Percentiles rank a stretch among this genome's conserved stretches.
Conservation (phyloP, 768 basidiomycete species). For the Gymnopilus dilepis region DNA sequence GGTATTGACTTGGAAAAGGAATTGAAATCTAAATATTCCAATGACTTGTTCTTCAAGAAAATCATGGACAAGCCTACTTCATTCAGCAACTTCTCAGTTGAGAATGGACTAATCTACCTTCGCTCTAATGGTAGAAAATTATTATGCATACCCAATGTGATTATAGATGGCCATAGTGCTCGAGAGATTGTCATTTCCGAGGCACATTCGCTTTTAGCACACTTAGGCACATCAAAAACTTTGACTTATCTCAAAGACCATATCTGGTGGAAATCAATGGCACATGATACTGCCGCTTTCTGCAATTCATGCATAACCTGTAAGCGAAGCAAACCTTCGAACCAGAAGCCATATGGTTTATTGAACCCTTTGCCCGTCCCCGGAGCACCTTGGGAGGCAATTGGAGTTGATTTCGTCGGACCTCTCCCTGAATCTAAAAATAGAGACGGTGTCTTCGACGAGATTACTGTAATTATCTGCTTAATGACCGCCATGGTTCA, state of each 20-base stretch:
- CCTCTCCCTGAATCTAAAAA: conserved; percentile 26
- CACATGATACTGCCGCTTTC: conserved; percentile 27
- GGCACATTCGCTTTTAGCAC: conserved; percentile 45
- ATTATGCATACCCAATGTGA: conserved; percentile 31
- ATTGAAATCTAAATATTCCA: conserved; percentile 13
- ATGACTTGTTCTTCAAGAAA: conserved; percentile 25
- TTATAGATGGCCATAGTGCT: conserved; percentile 21
- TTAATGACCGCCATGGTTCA: conserved; percentile 29
- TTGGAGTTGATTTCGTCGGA: conserved; percentile 25
- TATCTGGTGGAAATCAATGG: conserved; percentile 48
- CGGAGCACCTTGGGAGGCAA: conserved; percentile 31
- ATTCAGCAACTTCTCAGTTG: conserved; percentile 26
- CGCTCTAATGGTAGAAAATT: conserved; percentile 11
- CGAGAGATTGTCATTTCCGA: conserved; percentile 40
- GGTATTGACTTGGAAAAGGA: conserved; percentile 12
- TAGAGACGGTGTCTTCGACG: conserved; percentile 30
- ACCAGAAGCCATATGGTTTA: conserved; percentile 32
- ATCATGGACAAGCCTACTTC: conserved; percentile 22
- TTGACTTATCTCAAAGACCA: conserved; percentile 35
- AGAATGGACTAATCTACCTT: conserved; percentile 25
- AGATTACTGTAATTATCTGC: conserved; percentile 35
- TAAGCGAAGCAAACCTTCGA: conserved; percentile 26
- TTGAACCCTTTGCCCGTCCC: conserved; percentile 33
- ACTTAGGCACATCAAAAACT: conserved; percentile 41
- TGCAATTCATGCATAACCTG: conserved; percentile 35